Evolutionary conservation across 768 basidiomycete species (phyloP), one percentile per base, ranked within the genome.

Genomic region (Vishniacozyma victoriae): DNA sequence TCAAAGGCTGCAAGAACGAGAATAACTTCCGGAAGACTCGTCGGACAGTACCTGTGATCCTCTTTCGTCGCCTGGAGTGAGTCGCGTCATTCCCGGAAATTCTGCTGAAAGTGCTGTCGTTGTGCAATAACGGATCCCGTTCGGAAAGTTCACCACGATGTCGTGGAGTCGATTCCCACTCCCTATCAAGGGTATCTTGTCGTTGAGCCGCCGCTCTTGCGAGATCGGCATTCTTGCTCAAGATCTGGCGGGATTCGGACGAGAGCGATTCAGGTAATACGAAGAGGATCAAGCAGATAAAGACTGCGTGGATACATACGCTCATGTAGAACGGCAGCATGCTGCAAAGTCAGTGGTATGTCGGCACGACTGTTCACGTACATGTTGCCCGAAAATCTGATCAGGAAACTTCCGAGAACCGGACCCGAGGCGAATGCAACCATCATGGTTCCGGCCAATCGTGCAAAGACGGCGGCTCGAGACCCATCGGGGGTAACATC

Each of bases 351-450:
- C 29, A 33, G 29, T 33, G 29, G 29, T 33, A n/a, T 33, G 29
- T 9, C 9, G 9, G 29, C 29, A 33, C 9, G 29, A 33, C 29
- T 33, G 29, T n/a, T 19, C 2, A 50, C 65, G 49, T 31, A 71
- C 64, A 73, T 66, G 54, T 71, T 62, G 12, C 62, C 60, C 2
- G 82, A 85, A 19, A 70, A 58, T 27, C 73, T 78, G 61, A 90
- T 80, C 33, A 87, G 62, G 27, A 86, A 49, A 42, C 80, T 77
- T 20, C 83, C 76, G 46, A 91, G 77, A 67, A 82, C 79, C 22
- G 90, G 89, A 0, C 90, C 90, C 1, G 81, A 59, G 0, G 89
- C 81, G 46, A 91, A 76, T 4, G 89, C 90, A 27, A 83, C 69
- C 73, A 82, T 87, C 39, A 84, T 77, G 46, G 87, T 80, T 3